Evolutionary conservation across 495 filamentous ascomycete species (phyloP), one percentile per base, ranked within the genome.

Genomic region (Paragyromitra xinjiangensis): DNA sequence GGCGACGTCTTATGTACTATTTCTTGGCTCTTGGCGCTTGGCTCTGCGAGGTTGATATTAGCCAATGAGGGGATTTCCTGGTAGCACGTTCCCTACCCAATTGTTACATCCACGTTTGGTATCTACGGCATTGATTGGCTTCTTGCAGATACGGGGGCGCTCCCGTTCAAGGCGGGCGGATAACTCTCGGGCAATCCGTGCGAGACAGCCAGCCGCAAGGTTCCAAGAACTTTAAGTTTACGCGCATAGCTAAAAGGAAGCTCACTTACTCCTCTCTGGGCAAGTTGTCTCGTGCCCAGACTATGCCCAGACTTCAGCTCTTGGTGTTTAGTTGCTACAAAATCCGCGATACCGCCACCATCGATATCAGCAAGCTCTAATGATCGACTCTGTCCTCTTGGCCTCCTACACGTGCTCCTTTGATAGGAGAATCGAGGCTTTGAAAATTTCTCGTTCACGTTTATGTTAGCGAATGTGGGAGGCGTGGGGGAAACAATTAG

Each of bases 391-490:
- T 44, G 4, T 42, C 34, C 45, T 71, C 56, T 64, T 64, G 24
- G 48, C 55, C 14, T 65, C 45, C 59, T 71, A 45, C 73, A 76
- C 73, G 67, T 71, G 69, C 51, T 61, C n/a, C 11, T 39, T 24
- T 76, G 50, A 72, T 71, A 76, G 67, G 68, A 63, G 56, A 44
- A 72, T 65, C 7, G 19, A 44, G 51, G 8, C 1, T 1, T 40
- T 39, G 40, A 51, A 53, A 34, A 26, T 44, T 48, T 45, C n/a
- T 29, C 16, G 37, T 29, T 22, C 6, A 24, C 58, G 37, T 34
- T 34, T 64, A 55, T 53, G 11, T 12, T 69, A 64, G 11, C 8
- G 29, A 16, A 45, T 8, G 29, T 19, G 65, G 65, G 16, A 11
- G 19, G 24, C 22, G 26, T 11, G 24, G n/a, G 53, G 8, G 53